A percentile compares a stretch with the other conserved stretches of the same genome.
Evolutionary conservation across 352 stramenopile species (phyloP).

Genomic region (Phytophthora melonis): DNA sequence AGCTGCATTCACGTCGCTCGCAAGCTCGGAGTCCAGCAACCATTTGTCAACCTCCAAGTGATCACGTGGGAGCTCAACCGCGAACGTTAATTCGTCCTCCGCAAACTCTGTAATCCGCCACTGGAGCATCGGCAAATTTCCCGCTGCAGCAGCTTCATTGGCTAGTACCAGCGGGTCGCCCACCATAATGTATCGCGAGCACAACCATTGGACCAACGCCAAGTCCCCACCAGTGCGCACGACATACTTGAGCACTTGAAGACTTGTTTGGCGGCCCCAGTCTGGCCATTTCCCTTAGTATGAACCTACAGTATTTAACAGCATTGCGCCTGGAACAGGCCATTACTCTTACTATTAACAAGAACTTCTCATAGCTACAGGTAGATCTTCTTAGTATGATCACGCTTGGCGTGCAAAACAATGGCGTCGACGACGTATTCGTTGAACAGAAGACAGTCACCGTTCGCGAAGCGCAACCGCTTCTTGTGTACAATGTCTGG

Average conservation of each 20-base stretch:
- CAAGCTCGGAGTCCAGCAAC: background rate
- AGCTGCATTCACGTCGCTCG: background rate
- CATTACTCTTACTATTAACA: too few relatives aligned
- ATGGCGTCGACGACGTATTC: conserved; percentile 76
- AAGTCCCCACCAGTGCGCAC: too few relatives aligned
- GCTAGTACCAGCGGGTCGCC: too few relatives aligned
- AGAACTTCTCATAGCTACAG: conserved; percentile 38
- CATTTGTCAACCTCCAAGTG: background rate
- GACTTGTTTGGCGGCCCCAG: too few relatives aligned
- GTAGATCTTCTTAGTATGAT: conserved; percentile 72
- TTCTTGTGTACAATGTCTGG: conserved; percentile 80
- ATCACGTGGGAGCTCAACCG: background rate
- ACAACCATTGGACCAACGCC: too few relatives aligned
- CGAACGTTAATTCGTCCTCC: background rate
- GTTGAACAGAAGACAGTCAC: conserved; percentile 71
- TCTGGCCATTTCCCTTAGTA: too few relatives aligned
- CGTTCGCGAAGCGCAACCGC: conserved; percentile 67
- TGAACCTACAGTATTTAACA: too few relatives aligned
- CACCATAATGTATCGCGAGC: too few relatives aligned
- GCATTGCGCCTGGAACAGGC: too few relatives aligned
- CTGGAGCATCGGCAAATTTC: too few relatives aligned
- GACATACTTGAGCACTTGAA: too few relatives aligned
- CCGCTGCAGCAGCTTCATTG: too few relatives aligned
- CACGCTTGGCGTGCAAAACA: conserved; percentile 64
- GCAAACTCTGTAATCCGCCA: background rate